These are phyloP conservation scores for Notholithocarpus densiflorus DNA, from an alignment of 306 rosid species.

Conservation along the genomic window DNA sequence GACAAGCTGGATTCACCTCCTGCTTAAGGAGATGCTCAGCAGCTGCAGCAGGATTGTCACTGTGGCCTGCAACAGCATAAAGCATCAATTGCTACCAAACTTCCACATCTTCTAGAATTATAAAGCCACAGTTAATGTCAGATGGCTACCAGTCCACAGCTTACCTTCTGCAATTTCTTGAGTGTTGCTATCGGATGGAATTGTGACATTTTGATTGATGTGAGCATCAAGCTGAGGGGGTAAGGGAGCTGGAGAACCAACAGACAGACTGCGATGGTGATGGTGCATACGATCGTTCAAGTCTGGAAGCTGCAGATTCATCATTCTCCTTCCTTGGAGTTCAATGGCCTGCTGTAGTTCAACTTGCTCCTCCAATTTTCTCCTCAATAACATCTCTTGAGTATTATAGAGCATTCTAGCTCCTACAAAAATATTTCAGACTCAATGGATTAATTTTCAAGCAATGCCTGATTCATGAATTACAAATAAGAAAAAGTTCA, in stretches of 20 bases:
- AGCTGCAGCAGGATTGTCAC: constrained; percentile 23
- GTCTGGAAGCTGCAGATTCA: constrained; percentile 85
- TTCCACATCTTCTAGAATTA: background rate
- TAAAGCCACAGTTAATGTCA: background rate
- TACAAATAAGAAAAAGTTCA: background rate
- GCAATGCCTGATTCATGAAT: background rate
- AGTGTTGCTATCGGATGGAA: constrained; percentile 48
- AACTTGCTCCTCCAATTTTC: constrained; percentile 75
- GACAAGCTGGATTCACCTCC: constrained; percentile 33
- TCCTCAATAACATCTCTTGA: constrained; percentile 64
- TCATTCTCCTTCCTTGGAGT: constrained; percentile 76
- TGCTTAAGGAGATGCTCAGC: constrained; percentile 40
- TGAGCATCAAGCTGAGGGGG: constrained; percentile 46
- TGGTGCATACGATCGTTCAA: constrained; percentile 57
- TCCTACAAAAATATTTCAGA: constrained; percentile 40
- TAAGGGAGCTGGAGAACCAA: constrained; percentile 50
- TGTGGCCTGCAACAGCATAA: constrained; percentile 43
- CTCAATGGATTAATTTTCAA: background rate
- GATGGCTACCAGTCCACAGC: constrained; percentile 8
- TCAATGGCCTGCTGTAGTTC: constrained; percentile 84
- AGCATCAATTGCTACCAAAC: constrained; percentile 11
- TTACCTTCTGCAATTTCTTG: constrained; percentile 64
- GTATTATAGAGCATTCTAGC: constrained; percentile 61
- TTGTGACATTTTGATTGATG: constrained; percentile 34
- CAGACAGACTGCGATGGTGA: constrained; percentile 80